Evolutionary conservation across 2,329 filamentous ascomycete genomes (phyloP), one percentile per base, ranked within the genome.

Genomic region (Cyanodermella asteris): DNA sequence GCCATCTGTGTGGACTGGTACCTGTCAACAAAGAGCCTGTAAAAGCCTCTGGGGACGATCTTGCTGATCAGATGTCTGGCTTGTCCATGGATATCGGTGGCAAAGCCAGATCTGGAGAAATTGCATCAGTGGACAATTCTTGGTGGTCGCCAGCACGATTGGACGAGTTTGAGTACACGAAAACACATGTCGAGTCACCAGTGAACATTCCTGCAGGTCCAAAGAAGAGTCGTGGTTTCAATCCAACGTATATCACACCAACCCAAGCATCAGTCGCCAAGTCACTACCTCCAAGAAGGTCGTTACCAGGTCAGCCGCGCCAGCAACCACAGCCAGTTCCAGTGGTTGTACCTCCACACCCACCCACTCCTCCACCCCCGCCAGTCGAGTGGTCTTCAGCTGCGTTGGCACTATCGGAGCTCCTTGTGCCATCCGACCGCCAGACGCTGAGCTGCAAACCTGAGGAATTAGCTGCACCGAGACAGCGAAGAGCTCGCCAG

Each of bases 231-330:
- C 55, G 59, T 9, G 61, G 62, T 13, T 45, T 59, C 16, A 42
- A 54, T 6, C 71, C 76, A 2, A 82, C 76, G 2, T 93, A 82
- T 47, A 80, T 69, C 3, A 78, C 81, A 2, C 78, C 82, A 0
- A 94, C 84, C 0, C 75, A 84, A 32, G 76, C 84, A 0, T 94
- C 80, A 20, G 68, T 70, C 2, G 78, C 80, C 13, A 91, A 78
- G 46, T n/a, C n/a, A n/a, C n/a, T n/a, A n/a, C n/a, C n/a, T n/a
- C n/a, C n/a, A n/a, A n/a, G n/a, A n/a, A n/a, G n/a, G n/a, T n/a
- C n/a, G n/a, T n/a, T n/a, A n/a, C n/a, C n/a, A n/a, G n/a, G n/a
- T n/a, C n/a, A n/a, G n/a, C n/a, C n/a, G n/a, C n/a, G n/a, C n/a
- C n/a, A n/a, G n/a, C n/a, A n/a, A n/a, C n/a, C n/a, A n/a, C n/a